A percentile compares a stretch with the other conserved stretches of the same genome.
phyloP scores from a whole-genome alignment of 345 rosid species.

The Raphanus raphanistrum region DNA sequence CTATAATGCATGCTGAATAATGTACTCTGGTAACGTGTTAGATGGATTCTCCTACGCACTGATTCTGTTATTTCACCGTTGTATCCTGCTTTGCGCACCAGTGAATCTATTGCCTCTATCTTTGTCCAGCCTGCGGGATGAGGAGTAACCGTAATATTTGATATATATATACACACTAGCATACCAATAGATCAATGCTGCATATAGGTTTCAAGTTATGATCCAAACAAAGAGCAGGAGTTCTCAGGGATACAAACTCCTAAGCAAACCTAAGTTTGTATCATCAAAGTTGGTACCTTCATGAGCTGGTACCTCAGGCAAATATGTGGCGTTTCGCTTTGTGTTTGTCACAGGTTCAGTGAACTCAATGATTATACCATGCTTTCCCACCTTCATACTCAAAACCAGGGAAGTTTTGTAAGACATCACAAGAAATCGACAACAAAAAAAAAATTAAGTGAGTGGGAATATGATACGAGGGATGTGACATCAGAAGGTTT shows the following conservation, averaged over 20 bases:
- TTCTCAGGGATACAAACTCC: background rate
- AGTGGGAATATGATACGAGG: background rate
- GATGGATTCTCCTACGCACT: slow-evolving; percentile 58
- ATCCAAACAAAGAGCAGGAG: background rate
- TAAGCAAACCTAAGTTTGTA: background rate
- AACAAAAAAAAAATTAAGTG: background rate
- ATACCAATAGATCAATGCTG: no score
- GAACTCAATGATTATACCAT: slow-evolving; percentile 93
- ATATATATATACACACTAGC: background rate
- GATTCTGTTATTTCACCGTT: slow-evolving; percentile 60
- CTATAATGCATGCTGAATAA: slow-evolving; percentile 73
- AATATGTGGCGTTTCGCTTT: slow-evolving; percentile 84
- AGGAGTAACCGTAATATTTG: background rate
- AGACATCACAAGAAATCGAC: background rate
- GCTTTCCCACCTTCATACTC: slow-evolving; percentile 69
- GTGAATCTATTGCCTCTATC: slow-evolving; percentile 82
- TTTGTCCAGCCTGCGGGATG: slow-evolving; percentile 68
- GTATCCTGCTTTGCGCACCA: slow-evolving; percentile 88
- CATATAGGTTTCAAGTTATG: background rate
- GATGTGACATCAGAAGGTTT: background rate
- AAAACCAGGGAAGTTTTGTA: background rate
- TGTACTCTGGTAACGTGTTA: slow-evolving; percentile 95
- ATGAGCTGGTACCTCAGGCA: slow-evolving; percentile 97
- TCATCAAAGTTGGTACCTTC: slow-evolving; percentile 54
- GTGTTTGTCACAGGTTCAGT: slow-evolving; percentile 61